Evolutionary conservation across 1,139 yeast species (phyloP).

Genomic region (Nakaseomyces delphensis): DNA sequence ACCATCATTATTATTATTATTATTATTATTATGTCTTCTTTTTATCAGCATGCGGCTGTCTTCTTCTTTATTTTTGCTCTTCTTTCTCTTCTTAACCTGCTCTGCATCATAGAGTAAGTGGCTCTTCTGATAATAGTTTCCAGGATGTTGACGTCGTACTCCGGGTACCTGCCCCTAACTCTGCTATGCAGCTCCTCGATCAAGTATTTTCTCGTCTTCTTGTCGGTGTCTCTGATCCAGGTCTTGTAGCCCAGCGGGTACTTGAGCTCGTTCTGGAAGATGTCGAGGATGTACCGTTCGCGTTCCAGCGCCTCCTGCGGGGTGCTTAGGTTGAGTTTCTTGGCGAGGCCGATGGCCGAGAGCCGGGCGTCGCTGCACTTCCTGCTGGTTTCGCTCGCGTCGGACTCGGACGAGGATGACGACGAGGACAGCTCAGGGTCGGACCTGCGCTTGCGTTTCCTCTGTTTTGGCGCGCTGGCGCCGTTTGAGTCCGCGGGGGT

Average conservation of each 20-base stretch:
- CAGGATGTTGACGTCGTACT: constrained; percentile 44
- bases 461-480: background rate
- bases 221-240: constrained; percentile 71
- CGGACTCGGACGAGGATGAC: constrained; percentile 5
- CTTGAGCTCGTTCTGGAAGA: constrained; percentile 49
- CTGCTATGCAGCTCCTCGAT: constrained; percentile 42
- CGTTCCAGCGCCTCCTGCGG: constrained; percentile 47
- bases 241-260: constrained; percentile 68
- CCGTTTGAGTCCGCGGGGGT: background rate
- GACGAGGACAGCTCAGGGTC: background rate
- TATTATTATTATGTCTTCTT: too few relatives aligned
- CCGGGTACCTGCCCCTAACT: constrained; percentile 44
- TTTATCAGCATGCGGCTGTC: background rate
- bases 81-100: constrained; percentile 60
- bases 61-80: constrained; percentile 36
- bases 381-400: constrained; percentile 14
- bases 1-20: too few relatives aligned
- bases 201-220: constrained; percentile 41
- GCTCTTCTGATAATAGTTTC: constrained; percentile 73
- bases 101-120: constrained; percentile 73
- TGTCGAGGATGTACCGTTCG: constrained; percentile 52
- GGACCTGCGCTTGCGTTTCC: constrained; percentile 3
- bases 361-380: constrained; percentile 47
- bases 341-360: constrained; percentile 48
- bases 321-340: constrained; percentile 44